Percentiles rank a stretch among this genome's conserved stretches.
phyloP scores from a whole-genome alignment of 1,139 yeast species.

The Saccharomycopsis crataegensis region DNA sequence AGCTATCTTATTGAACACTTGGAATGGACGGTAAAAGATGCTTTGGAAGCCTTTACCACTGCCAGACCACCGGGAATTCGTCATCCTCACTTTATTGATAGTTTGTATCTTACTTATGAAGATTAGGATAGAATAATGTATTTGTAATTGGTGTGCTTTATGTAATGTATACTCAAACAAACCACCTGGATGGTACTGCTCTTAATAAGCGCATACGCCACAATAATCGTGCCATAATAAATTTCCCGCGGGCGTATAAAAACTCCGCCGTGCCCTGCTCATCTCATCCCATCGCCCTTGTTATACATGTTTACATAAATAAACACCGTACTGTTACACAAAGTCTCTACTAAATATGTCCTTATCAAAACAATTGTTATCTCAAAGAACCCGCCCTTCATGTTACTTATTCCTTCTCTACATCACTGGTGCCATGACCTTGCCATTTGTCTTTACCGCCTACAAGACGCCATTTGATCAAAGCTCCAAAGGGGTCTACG shows the following conservation, averaged over 20 bases:
- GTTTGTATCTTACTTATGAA: constrained; percentile 59
- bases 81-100: constrained; percentile 73
- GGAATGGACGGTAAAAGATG: constrained; percentile 56
- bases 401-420: constrained; percentile 8
- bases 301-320: background rate
- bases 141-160: too few relatives aligned
- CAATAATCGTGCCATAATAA: too few relatives aligned
- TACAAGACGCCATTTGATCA: constrained; percentile 15
- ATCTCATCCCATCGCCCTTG: background rate
- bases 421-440: constrained; percentile 17
- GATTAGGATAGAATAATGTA: background rate
- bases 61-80: constrained; percentile 70
- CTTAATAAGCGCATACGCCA: too few relatives aligned
- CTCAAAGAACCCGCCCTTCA: background rate
- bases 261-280: too few relatives aligned
- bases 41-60: constrained; percentile 49
- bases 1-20: constrained; percentile 57
- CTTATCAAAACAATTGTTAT: background rate
- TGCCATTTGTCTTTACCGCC: constrained; percentile 19
- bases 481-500: constrained; percentile 1
- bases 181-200: too few relatives aligned
- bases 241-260: too few relatives aligned
- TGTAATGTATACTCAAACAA: too few relatives aligned
- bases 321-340: background rate
- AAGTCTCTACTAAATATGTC: background rate